phyloP scores from a whole-genome alignment of 768 basidiomycete species.

The Agaricus sinodeliciosus region DNA sequence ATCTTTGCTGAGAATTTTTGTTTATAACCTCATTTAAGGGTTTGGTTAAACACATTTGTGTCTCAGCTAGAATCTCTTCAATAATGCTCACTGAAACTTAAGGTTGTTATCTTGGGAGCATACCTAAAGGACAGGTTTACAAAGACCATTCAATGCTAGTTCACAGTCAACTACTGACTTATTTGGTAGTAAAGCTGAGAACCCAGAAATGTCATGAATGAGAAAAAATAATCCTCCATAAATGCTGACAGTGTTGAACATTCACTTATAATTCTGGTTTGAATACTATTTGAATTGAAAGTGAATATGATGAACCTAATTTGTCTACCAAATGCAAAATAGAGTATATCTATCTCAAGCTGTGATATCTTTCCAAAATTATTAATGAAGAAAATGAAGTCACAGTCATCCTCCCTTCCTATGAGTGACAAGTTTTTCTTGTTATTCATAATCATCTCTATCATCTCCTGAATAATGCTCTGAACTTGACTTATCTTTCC shows the following conservation, averaged over 20 bases:
- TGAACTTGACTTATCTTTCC: constrained; percentile 28
- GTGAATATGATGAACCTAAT: constrained; percentile 31
- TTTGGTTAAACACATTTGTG: background rate
- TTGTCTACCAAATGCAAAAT: constrained; percentile 33
- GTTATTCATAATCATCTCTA: constrained; percentile 34
- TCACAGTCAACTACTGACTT: constrained; percentile 23
- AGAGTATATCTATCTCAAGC: constrained; percentile 45
- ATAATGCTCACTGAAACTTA: background rate
- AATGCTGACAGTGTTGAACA: constrained; percentile 26
- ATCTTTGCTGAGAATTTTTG: background rate
- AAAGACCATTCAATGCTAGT: background rate
- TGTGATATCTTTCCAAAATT: constrained; percentile 48
- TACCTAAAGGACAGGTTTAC: background rate
- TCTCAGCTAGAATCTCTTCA: background rate
- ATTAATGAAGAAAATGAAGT: constrained; percentile 44
- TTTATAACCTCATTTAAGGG: background rate
- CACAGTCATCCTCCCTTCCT: constrained; percentile 31
- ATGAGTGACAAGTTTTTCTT: constrained; percentile 3
- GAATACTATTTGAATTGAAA: background rate
- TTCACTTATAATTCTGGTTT: constrained; percentile 15
- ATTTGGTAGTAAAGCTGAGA: constrained; percentile 47
- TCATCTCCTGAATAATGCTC: constrained; percentile 25
- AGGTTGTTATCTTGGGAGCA: background rate
- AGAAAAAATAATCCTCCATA: constrained; percentile 37
- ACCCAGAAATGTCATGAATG: constrained; percentile 55